Evolutionary conservation across 306 rosid genomes (phyloP).

Genomic region (Dryas alaskensis): DNA sequence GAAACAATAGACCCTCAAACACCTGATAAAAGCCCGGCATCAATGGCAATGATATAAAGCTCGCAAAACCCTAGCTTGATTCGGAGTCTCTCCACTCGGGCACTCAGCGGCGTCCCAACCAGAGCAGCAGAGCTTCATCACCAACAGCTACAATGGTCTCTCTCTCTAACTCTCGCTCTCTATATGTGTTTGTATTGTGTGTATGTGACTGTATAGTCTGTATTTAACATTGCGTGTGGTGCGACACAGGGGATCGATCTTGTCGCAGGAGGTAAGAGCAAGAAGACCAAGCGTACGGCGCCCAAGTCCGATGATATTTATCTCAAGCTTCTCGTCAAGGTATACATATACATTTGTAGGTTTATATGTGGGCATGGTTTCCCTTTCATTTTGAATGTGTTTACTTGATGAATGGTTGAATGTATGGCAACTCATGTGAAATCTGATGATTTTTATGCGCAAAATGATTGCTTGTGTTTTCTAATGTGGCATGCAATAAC

Average conservation of each 20-base stretch:
- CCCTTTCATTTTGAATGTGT: not conserved
- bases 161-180: not conserved
- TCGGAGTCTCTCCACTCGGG: not conserved
- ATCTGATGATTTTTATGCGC: too few relatives aligned
- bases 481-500: too few relatives aligned
- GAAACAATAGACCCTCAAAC: not conserved
- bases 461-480: too few relatives aligned
- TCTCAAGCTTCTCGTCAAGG: slow-evolving; percentile 60
- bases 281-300: slow-evolving; percentile 69
- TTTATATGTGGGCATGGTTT: not conserved
- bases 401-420: not conserved
- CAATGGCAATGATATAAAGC: not conserved
- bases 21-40: not conserved
- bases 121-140: not conserved
- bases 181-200: not conserved
- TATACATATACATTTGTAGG: not conserved
- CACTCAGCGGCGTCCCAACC: not conserved
- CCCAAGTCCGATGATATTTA: slow-evolving; percentile 84
- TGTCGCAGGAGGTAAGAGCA: slow-evolving; percentile 84
- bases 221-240: not conserved
- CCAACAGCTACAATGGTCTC: slow-evolving; percentile 7
- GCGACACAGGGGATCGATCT: slow-evolving; percentile 53
- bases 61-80: slow-evolving; percentile 19
- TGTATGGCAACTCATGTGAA: too few relatives aligned
- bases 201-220: not conserved